Evolutionary conservation across 306 rosid species (phyloP).

Genomic region (Cicer yamashitae): DNA sequence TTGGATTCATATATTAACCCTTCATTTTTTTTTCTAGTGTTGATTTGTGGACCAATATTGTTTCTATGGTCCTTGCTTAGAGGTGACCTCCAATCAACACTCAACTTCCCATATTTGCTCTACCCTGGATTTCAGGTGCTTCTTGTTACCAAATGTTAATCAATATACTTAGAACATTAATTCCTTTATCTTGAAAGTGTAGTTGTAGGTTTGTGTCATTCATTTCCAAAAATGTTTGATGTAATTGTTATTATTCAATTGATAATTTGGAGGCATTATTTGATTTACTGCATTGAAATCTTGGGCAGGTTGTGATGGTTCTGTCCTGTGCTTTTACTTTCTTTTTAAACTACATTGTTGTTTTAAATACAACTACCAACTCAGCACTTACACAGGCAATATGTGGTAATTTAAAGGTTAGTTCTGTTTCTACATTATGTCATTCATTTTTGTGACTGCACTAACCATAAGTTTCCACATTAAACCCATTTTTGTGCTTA

Average conservation of each 20-base stretch:
- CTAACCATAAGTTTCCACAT: neutral
- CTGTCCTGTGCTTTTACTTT: slow-evolving; percentile 80
- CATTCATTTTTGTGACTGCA: neutral
- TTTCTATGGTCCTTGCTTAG: slow-evolving; percentile 62
- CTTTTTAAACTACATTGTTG: slow-evolving; percentile 72
- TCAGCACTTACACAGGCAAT: slow-evolving; percentile 88
- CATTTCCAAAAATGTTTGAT: too few relatives aligned
- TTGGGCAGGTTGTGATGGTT: slow-evolving; percentile 73
- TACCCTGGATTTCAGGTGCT: slow-evolving; percentile 78
- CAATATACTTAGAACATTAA: neutral
- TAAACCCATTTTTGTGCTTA: neutral
- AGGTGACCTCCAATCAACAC: slow-evolving; percentile 61
- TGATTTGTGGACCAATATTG: slow-evolving; percentile 75
- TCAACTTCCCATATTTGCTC: slow-evolving; percentile 62
- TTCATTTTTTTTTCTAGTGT: slow-evolving; percentile 48
- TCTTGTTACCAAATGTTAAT: slow-evolving; percentile 19
- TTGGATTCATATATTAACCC: neutral
- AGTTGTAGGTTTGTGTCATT: too few relatives aligned
- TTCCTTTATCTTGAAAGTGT: too few relatives aligned
- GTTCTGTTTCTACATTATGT: neutral
- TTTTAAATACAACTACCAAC: slow-evolving; percentile 78
- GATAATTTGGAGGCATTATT: slow-evolving; percentile 29
- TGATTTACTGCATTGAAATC: slow-evolving; percentile 41
- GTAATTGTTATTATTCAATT: neutral
- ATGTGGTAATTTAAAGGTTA: slow-evolving; percentile 67